Base-by-base conservation (phyloP, 2,329 filamentous ascomycete species). In the Fusarium fujikuroi region DNA sequence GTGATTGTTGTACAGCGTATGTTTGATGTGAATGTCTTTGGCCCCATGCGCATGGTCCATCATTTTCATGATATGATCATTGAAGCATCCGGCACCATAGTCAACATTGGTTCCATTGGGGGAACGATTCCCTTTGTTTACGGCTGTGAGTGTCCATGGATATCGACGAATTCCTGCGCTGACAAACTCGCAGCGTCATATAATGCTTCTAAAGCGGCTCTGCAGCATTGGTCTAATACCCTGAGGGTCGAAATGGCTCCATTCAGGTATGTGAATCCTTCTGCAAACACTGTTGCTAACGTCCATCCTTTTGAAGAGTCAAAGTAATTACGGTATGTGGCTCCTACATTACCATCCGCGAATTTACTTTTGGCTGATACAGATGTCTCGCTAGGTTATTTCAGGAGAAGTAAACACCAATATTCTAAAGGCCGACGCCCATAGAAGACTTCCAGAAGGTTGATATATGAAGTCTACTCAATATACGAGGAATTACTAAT, bases 271-370 rank as follows among this genome's bases (percentile, higher is more conserved):
- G 30, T 34, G 5, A 23, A 23, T 23, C 5, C 4, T 5, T 7
- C 4, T 19, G n/a, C n/a, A 19, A 23, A 19, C 5, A 19, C 16
- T 14, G 2, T 15, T 3, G 3, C 30, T 25, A 34, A 50, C 5
- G 1, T 19, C 7, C 5, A 19, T 50, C 8, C 5, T 16, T 10
- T 19, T 23, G 4, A 25, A 50, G 47, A 1, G 47, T 50, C 7
- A 50, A 50, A 34, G 30, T 34, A 7, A 34, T 50, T 19, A 50
- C 47, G n/a, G 47, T 34, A 34, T 7, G 16, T 8, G 10, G 19
- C 0, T 5, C 28, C 25, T 5, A 9, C 14, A 8, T n/a, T 1
- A 16, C 2, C 3, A 7, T 12, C 7, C 9, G 15, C 5, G 14
- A 30, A 4, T 30, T 3, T 12, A 18, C 47, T 12, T 3, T 50